Evolutionary conservation across 768 basidiomycete genomes (phyloP).

Genomic region (Suillus subaureus): DNA sequence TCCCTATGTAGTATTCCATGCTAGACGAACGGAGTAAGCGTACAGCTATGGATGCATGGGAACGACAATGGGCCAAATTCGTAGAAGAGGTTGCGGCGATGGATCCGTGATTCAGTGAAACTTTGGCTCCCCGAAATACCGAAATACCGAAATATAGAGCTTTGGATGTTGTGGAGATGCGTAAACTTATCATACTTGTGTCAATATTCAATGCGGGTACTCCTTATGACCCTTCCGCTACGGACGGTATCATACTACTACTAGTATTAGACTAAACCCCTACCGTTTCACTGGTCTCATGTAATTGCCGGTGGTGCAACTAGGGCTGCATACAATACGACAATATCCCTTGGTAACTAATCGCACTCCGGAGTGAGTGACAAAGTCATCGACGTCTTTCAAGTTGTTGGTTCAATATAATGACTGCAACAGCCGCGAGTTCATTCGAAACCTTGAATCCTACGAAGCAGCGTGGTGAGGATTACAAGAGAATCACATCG

Average conservation of each 20-base stretch:
- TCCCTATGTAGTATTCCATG: slow-evolving; percentile 48
- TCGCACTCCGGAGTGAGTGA: too few relatives aligned
- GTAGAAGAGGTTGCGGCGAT: slow-evolving; percentile 37
- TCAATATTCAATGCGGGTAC: neutral
- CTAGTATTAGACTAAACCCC: neutral
- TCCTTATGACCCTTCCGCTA: neutral
- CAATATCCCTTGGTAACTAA: too few relatives aligned
- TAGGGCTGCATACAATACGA: too few relatives aligned
- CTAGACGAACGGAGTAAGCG: slow-evolving; percentile 48
- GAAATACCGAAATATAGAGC: neutral
- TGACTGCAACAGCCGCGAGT: too few relatives aligned
- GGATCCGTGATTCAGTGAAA: slow-evolving; percentile 16
- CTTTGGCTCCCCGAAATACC: slow-evolving; percentile 5
- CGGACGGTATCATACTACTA: neutral
- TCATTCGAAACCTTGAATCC: too few relatives aligned
- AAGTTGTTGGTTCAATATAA: too few relatives aligned
- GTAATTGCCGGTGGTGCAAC: too few relatives aligned
- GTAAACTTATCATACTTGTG: neutral
- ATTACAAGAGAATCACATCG: too few relatives aligned
- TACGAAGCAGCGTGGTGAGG: too few relatives aligned
- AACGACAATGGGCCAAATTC: slow-evolving; percentile 48
- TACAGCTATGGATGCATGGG: slow-evolving; percentile 44
- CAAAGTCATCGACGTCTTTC: too few relatives aligned
- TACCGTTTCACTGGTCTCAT: neutral
- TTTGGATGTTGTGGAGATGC: neutral